These are phyloP conservation scores for Vaccinium darrowii DNA, from an alignment of 148 eudicot genomes.

Conservation along the genomic window DNA sequence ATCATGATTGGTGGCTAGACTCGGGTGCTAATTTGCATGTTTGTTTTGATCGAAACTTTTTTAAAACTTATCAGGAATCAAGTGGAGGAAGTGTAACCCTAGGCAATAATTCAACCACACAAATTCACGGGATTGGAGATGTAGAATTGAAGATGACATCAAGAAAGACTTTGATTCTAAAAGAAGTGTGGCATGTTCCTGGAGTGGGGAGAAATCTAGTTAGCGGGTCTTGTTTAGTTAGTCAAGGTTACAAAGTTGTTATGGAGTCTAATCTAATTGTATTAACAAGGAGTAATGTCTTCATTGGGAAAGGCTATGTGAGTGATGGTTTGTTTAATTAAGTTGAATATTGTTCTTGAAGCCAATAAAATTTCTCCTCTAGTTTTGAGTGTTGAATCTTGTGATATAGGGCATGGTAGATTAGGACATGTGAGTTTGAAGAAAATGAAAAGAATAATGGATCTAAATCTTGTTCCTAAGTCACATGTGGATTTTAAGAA, in stretches of 20 bases:
- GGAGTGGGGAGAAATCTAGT: constrained; percentile 4
- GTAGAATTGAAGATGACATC: constrained; percentile 1
- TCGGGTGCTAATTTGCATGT: constrained; percentile 9
- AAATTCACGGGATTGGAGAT: neutral
- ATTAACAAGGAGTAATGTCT: neutral
- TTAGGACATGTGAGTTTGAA: neutral
- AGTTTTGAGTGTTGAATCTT: neutral
- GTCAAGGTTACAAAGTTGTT: neutral
- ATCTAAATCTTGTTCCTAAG: neutral
- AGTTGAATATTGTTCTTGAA: neutral
- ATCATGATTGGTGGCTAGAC: constrained; percentile 15
- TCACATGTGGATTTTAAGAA: neutral
- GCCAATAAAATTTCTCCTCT: neutral
- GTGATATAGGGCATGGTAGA: neutral
- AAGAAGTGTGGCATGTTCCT: neutral
- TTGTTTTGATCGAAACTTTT: neutral
- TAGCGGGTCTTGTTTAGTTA: neutral
- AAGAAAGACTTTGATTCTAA: neutral
- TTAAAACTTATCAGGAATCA: constrained; percentile 9
- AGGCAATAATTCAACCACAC: constrained; percentile 7
- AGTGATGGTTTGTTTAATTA: neutral
- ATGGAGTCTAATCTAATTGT: neutral
- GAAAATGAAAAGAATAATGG: neutral
- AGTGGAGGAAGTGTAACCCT: neutral
- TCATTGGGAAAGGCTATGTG: neutral